Evolutionary conservation across 495 filamentous ascomycete species (phyloP), one percentile per base, ranked within the genome.

Genomic region (Penicillium waksmanii): DNA sequence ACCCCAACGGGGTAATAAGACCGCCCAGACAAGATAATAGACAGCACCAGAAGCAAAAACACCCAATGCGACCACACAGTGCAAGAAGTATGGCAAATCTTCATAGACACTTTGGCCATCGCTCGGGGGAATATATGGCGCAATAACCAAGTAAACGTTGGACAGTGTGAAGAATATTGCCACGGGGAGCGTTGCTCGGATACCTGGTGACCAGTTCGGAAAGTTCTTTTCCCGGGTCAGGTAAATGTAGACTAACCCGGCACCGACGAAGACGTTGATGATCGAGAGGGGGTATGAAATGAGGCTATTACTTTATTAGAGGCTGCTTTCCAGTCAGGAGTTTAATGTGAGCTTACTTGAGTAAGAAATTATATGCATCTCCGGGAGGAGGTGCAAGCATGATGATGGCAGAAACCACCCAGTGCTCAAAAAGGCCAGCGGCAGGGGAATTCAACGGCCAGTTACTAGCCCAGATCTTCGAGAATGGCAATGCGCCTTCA

Each of bases 61-160:
- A 5, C 66, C 84, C 27, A 87, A 68, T 0, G 85, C 85, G 4
- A 80, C 77, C 12, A 84, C 84, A 33, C 77, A 81, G 63, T 88
- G 86, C 13, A 87, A 83, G 31, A 82, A 87, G 60, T 88, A 88
- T 67, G 85, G 87, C 51, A 89, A 84, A 35, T 80, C 80, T 2
- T 88, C 77, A 55, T 85, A 82, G 4, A 86, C 85, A 21, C 74
- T 84, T n/a, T 80, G 74, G 3, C 82, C 86, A 0, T 71, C 80
- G 11, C 75, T 78, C 0, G 87, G 87, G 5, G 87, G 86, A 40
- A 85, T 84, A 77, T 87, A 90, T 5, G 87, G 86, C 60, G 86
- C 86, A 18, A 86, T 71, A 7, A 87, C 71, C 46, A 86, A 70
- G 67, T 85, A 89, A 2, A 86, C 46, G 33, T 87, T 81, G 3